Evolutionary conservation across 2,329 filamentous ascomycete genomes (phyloP).

Genomic region (Pestalotiopsis sp.): DNA sequence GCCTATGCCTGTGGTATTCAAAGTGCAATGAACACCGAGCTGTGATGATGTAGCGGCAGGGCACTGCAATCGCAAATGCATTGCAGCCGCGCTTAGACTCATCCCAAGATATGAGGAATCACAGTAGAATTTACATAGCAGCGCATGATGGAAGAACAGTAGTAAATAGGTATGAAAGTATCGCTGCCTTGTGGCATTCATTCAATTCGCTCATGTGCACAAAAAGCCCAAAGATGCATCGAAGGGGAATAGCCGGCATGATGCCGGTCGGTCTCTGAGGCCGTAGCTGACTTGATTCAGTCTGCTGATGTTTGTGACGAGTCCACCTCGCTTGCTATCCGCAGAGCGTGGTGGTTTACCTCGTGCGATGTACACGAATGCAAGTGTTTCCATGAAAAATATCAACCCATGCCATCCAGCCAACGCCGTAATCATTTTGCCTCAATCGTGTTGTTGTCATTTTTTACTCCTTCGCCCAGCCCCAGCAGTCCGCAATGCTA

Average conservation of each 20-base stretch:
- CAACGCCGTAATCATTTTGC: constrained; percentile 35
- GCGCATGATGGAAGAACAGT: neutral
- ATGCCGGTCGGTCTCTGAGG: constrained; percentile 75
- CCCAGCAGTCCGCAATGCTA: constrained; percentile 18
- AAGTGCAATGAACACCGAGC: too few species aligned
- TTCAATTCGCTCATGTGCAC: constrained; percentile 2
- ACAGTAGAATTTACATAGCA: too few species aligned
- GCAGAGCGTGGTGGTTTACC: constrained; percentile 40
- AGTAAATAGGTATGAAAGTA: neutral
- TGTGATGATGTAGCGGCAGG: too few species aligned
- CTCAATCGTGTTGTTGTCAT: constrained; percentile 26
- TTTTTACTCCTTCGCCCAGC: constrained; percentile 25
- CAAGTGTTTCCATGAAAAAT: constrained; percentile 40
- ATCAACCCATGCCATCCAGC: constrained; percentile 37
- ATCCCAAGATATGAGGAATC: neutral
- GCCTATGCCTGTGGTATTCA: too few species aligned
- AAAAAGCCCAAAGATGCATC: neutral
- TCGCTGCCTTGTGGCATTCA: neutral
- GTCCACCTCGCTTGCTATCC: neutral
- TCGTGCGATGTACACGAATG: constrained; percentile 42
- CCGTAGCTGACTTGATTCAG: constrained; percentile 66
- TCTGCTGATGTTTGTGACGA: constrained; percentile 44
- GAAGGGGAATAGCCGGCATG: constrained; percentile 62
- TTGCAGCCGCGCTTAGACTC: neutral
- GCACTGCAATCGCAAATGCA: too few species aligned